phyloP scores from a whole-genome alignment of 306 rosid species.

The Calophaca sinica region DNA sequence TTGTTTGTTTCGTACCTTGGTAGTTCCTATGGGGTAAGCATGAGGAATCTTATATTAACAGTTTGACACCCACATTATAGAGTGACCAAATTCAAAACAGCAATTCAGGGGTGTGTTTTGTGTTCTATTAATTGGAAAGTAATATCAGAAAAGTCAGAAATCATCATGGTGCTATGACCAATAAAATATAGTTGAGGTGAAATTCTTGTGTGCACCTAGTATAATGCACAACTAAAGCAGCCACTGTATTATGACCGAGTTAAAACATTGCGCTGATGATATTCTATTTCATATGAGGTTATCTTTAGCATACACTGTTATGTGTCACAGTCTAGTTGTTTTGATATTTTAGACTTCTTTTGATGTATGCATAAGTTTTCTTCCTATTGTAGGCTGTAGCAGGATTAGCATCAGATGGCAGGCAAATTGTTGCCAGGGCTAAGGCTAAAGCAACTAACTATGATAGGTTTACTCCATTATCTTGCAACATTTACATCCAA shows the following conservation, averaged over 20 bases:
- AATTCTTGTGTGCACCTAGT: slow-evolving; percentile 14
- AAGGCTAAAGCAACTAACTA: slow-evolving; percentile 90
- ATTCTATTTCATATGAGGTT: background rate
- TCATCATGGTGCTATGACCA: background rate
- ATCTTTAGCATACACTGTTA: background rate
- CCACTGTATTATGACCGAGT: background rate
- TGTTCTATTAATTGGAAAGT: background rate
- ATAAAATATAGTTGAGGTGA: background rate
- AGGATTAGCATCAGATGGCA: slow-evolving; percentile 64
- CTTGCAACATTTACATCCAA: slow-evolving; percentile 34
- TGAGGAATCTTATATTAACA: background rate
- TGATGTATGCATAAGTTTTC: slow-evolving; percentile 29
- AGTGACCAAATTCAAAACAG: slow-evolving; percentile 15
- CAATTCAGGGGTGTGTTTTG: background rate
- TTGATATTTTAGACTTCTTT: slow-evolving; percentile 27
- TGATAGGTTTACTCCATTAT: slow-evolving; percentile 66
- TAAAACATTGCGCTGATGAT: background rate
- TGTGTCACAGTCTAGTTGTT: background rate
- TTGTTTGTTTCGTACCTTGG: background rate
- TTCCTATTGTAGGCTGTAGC: slow-evolving; percentile 77
- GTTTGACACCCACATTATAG: background rate
- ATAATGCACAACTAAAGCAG: background rate
- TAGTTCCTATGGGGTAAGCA: slow-evolving; percentile 14
- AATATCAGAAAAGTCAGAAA: background rate
- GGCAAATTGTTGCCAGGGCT: slow-evolving; percentile 65